Conservation (phyloP, 441 rosid species). For the Macaranga tanarius region DNA sequence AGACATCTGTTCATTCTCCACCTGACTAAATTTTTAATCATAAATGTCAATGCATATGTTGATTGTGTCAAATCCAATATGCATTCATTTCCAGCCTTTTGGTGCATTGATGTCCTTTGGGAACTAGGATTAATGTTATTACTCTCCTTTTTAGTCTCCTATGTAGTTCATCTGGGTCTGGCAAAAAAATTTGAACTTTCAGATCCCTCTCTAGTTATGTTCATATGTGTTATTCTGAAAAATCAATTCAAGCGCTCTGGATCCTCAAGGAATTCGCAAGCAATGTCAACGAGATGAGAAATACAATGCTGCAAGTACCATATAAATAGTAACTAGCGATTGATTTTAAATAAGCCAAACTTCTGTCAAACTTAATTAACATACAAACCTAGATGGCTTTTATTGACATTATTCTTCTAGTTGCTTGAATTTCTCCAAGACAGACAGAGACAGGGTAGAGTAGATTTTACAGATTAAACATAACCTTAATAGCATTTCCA, state of each 20-base stretch:
- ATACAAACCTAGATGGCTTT: background rate
- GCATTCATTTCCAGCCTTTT: background rate
- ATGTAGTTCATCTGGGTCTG: background rate
- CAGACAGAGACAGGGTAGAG: background rate
- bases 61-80: background rate
- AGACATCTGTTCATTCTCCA: background rate
- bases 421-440: background rate
- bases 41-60: background rate
- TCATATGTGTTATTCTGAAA: no score
- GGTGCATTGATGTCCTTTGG: background rate
- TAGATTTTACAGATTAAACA: constrained; percentile 70
- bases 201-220: no score
- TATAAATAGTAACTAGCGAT: background rate
- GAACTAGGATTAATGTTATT: background rate
- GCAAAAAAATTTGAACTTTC: background rate
- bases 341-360: background rate
- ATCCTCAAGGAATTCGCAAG: background rate
- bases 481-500: constrained; percentile 85
- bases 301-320: no score
- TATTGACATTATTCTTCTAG: background rate
- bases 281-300: no score
- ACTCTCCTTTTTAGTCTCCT: background rate
- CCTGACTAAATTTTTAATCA: background rate
- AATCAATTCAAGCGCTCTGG: no score
- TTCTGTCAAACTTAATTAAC: background rate